phyloP scores from a whole-genome alignment of 2,329 filamentous ascomycete genomes.

The Fusarium succisae region DNA sequence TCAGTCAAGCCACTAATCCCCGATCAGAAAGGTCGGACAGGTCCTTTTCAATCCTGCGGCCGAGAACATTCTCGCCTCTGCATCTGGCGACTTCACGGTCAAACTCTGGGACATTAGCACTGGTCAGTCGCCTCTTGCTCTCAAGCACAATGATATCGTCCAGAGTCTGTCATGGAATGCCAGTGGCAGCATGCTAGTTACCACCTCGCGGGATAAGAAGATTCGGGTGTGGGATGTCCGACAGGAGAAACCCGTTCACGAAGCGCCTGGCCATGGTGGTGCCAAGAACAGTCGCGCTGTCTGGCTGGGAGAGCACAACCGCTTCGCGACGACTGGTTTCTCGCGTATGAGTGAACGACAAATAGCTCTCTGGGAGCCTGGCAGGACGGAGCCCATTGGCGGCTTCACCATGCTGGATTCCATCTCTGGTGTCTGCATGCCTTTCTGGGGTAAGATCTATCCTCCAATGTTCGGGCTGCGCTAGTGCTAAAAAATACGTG shows the following conservation, averaged over 20 bases:
- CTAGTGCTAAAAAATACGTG: constrained; percentile 35
- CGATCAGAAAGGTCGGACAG: constrained; percentile 90
- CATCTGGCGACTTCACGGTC: constrained; percentile 92
- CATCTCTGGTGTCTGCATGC: constrained; percentile 98
- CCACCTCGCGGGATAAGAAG: constrained; percentile 98
- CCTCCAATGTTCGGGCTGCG: neutral
- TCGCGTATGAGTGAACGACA: constrained; percentile 98
- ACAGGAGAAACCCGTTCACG: constrained; percentile 87
- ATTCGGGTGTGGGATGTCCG: constrained; percentile 96
- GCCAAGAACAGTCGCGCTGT: constrained; percentile 98
- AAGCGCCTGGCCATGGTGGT: constrained; percentile 85
- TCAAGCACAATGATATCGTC: constrained; percentile 91
- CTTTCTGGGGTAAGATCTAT: constrained; percentile 83
- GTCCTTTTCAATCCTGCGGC: constrained; percentile 97
- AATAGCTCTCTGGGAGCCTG: constrained; percentile 93
- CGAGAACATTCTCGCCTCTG: constrained; percentile 93
- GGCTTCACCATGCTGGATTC: constrained; percentile 92
- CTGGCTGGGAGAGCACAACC: constrained; percentile 97
- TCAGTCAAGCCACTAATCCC: constrained; percentile 23
- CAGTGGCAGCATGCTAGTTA: constrained; percentile 84
- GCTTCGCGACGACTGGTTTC: constrained; percentile 96
- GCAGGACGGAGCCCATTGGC: constrained; percentile 84
- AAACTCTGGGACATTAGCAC: constrained; percentile 95
- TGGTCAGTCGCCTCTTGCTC: constrained; percentile 75
- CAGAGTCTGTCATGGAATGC: constrained; percentile 97